A percentile compares a stretch with the other conserved stretches of the same genome.
These are phyloP conservation scores for Trametes sp. DNA, from an alignment of 1,284 basidiomycete species.

Conservation along the genomic window DNA sequence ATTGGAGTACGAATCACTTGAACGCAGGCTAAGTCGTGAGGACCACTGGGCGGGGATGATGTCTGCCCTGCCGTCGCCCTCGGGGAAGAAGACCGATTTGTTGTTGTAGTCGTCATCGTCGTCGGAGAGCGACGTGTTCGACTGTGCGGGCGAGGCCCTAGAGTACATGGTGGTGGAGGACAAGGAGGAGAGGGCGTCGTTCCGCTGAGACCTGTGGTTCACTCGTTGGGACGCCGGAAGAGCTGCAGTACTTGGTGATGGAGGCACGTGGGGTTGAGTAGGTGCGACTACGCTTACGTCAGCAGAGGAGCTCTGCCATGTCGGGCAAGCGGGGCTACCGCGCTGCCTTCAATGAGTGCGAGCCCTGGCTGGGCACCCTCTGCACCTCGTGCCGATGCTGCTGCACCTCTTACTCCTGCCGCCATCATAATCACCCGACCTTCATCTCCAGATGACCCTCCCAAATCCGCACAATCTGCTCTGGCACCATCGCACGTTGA, in stretches of 20 bases:
- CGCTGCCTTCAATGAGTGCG: slow-evolving; percentile 15
- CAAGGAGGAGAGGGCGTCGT: slow-evolving; percentile 20
- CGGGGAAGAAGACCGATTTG: slow-evolving; percentile 55
- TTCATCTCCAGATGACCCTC: slow-evolving; percentile 36
- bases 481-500: slow-evolving; percentile 13
- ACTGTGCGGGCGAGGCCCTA: slow-evolving; percentile 63
- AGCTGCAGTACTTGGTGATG: slow-evolving; percentile 24
- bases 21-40: slow-evolving; percentile 40
- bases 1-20: slow-evolving; percentile 34
- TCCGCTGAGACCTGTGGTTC: slow-evolving; percentile 10
- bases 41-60: slow-evolving; percentile 74
- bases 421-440: slow-evolving; percentile 38
- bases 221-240: neutral
- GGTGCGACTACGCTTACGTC: slow-evolving; percentile 26
- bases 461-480: slow-evolving; percentile 10
- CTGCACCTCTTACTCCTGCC: slow-evolving; percentile 8
- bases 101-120: slow-evolving; percentile 65
- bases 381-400: slow-evolving; percentile 15
- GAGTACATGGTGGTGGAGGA: slow-evolving; percentile 51
- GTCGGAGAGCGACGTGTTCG: slow-evolving; percentile 62
- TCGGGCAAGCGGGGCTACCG: slow-evolving; percentile 9
- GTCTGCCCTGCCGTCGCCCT: slow-evolving; percentile 48
- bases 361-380: slow-evolving; percentile 11
- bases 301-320: slow-evolving; percentile 18
- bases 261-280: slow-evolving; percentile 29